These are phyloP conservation scores for Anacardium occidentale DNA, from an alignment of 345 rosid genomes.

Conservation along the genomic window DNA sequence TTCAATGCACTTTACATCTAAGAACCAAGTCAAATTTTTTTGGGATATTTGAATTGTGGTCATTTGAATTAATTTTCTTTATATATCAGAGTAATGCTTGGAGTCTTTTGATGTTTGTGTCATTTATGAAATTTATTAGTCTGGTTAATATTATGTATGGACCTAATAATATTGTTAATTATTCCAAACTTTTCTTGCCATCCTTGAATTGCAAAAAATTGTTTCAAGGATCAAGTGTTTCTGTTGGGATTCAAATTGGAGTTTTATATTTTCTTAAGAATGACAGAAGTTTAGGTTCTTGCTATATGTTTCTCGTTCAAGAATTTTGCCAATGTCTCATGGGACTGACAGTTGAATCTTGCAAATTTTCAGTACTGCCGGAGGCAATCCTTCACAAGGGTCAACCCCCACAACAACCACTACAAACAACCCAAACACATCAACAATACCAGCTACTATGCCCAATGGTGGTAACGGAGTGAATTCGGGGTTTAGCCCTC, in stretches of 20 bases:
- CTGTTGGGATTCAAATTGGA: too few relatives aligned
- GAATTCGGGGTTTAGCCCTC: slow-evolving; percentile 30
- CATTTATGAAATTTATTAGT: too few relatives aligned
- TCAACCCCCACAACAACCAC: slow-evolving; percentile 13
- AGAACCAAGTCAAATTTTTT: too few relatives aligned
- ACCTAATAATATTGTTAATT: background rate
- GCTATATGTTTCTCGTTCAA: too few relatives aligned
- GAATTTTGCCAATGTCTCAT: too few relatives aligned
- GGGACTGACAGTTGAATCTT: slow-evolving; percentile 15
- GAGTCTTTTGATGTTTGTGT: too few relatives aligned
- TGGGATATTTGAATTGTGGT: too few relatives aligned
- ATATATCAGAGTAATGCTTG: too few relatives aligned
- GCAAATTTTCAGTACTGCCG: slow-evolving; percentile 40
- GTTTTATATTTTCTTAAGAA: too few relatives aligned
- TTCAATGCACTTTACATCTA: too few relatives aligned
- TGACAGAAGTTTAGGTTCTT: too few relatives aligned
- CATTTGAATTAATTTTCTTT: too few relatives aligned
- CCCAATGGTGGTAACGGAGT: slow-evolving; percentile 30
- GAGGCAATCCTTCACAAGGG: slow-evolving; percentile 24
- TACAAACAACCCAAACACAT: slow-evolving; percentile 17
- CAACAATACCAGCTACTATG: slow-evolving; percentile 23
- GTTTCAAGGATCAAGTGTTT: background rate
- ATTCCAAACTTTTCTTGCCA: background rate
- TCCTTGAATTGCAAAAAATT: background rate
- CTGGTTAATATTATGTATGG: background rate